phyloP scores from a whole-genome alignment of 2,329 filamentous ascomycete genomes.

The Talaromyces sp. region DNA sequence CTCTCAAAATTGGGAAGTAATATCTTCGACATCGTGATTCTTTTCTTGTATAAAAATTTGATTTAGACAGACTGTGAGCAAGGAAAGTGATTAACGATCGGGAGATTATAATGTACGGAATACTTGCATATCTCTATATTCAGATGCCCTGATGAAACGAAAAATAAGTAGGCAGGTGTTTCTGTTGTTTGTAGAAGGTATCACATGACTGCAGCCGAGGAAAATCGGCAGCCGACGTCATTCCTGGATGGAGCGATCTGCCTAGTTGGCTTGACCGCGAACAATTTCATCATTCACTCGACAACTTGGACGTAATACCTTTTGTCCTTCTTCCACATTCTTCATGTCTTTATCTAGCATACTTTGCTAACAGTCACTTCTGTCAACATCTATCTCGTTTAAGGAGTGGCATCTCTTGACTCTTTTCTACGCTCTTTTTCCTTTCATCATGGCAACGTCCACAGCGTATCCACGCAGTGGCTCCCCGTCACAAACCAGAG shows the following conservation, averaged over 20 bases:
- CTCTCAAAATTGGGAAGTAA: conserved; percentile 2
- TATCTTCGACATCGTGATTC: background rate
- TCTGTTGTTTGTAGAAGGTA: background rate
- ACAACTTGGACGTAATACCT: background rate
- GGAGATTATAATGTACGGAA: background rate
- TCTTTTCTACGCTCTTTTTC: background rate
- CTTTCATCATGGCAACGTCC: conserved; percentile 16
- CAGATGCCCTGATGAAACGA: no score
- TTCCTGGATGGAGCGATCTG: conserved; percentile 8
- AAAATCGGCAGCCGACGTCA: conserved; percentile 11
- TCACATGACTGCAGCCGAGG: conserved; percentile 9
- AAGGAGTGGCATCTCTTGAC: background rate
- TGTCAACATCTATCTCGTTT: background rate
- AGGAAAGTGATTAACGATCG: background rate
- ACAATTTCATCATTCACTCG: background rate
- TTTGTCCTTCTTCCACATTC: background rate
- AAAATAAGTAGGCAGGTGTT: background rate
- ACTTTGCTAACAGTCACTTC: background rate
- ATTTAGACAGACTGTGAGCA: background rate
- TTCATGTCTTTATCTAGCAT: background rate
- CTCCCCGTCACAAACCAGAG: conserved; percentile 8
- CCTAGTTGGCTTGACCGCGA: background rate
- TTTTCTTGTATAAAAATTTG: conserved; percentile 4
- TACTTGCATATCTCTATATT: background rate
- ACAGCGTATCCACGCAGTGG: conserved; percentile 10